A percentile compares a stretch with the other conserved stretches of the same genome.
Conservation (phyloP, 2,329 filamentous ascomycete genomes). For the Diaporthe aspalathi region DNA sequence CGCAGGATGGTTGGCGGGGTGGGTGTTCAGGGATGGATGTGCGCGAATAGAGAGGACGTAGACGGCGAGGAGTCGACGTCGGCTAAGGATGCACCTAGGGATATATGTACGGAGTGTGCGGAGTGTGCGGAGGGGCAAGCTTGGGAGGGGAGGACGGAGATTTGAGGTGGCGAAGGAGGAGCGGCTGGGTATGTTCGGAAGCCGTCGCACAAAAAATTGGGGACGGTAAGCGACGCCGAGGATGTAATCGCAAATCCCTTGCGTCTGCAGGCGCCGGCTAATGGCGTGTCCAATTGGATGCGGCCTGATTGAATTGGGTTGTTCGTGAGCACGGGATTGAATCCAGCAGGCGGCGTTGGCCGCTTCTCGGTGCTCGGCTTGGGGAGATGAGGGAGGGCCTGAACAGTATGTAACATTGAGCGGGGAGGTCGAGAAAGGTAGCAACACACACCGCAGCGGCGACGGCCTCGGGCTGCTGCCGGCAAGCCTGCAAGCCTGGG, state of each 20-base stretch:
- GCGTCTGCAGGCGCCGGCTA: background rate
- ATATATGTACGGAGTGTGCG: constrained; percentile 14
- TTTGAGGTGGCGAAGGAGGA: constrained; percentile 33
- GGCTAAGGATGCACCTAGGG: background rate
- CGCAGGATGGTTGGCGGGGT: background rate
- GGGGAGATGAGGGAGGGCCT: too few species aligned
- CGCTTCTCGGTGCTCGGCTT: constrained; percentile 32
- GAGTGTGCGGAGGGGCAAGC: too few species aligned
- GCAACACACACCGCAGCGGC: constrained; percentile 1
- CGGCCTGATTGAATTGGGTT: background rate
- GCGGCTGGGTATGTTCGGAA: constrained; percentile 27
- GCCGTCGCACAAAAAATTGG: constrained; percentile 36
- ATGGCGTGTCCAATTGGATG: constrained; percentile 21
- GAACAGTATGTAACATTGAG: too few species aligned
- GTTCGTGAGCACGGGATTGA: background rate
- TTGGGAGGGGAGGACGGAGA: constrained; percentile 10
- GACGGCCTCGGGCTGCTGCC: constrained; percentile 8
- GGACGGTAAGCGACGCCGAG: constrained; percentile 28
- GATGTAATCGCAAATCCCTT: constrained; percentile 25
- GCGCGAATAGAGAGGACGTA: background rate
- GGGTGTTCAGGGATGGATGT: background rate
- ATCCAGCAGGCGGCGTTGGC: too few species aligned
- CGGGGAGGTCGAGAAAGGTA: background rate
- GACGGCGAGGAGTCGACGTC: background rate
- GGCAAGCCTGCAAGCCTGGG: constrained; percentile 16